Evolutionary conservation across 2,329 filamentous ascomycete species (phyloP).

Genomic region (Trichoderma atrobrunneum): DNA sequence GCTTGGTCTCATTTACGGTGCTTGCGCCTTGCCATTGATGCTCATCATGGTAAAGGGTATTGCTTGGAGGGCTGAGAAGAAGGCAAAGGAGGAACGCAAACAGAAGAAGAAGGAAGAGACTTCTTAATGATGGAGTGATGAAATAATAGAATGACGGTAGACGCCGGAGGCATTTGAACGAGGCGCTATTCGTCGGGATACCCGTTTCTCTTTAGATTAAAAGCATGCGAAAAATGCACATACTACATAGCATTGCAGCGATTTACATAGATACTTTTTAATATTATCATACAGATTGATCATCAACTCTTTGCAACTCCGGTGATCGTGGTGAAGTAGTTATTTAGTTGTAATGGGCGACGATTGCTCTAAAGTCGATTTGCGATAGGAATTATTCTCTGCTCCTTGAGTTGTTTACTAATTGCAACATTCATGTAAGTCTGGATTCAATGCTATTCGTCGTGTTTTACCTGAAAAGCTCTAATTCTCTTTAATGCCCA

Average conservation of each 20-base stretch:
- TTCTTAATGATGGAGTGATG: not conserved
- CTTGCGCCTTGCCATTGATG: constrained; percentile 40
- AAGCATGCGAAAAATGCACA: not conserved
- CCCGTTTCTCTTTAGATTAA: not conserved
- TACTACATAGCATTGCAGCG: not conserved
- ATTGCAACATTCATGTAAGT: too few species aligned
- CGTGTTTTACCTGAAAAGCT: too few species aligned
- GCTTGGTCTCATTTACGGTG: constrained; percentile 42
- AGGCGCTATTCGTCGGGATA: not conserved
- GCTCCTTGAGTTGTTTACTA: not conserved
- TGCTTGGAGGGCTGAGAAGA: constrained; percentile 41
- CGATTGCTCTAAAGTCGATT: not conserved
- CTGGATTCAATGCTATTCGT: too few species aligned
- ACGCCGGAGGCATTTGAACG: not conserved
- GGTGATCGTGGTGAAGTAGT: too few species aligned
- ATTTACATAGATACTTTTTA: not conserved
- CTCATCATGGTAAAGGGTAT: constrained; percentile 43
- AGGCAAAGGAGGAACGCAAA: constrained; percentile 27
- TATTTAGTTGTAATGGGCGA: not conserved
- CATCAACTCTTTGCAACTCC: not conserved
- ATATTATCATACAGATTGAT: not conserved
- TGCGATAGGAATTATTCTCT: not conserved
- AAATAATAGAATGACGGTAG: not conserved
- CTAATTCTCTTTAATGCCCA: too few species aligned
- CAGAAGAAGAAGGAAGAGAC: constrained; percentile 22